phyloP scores from a whole-genome alignment of 352 stramenopile genomes.

The Pythium pyrilobum region DNA sequence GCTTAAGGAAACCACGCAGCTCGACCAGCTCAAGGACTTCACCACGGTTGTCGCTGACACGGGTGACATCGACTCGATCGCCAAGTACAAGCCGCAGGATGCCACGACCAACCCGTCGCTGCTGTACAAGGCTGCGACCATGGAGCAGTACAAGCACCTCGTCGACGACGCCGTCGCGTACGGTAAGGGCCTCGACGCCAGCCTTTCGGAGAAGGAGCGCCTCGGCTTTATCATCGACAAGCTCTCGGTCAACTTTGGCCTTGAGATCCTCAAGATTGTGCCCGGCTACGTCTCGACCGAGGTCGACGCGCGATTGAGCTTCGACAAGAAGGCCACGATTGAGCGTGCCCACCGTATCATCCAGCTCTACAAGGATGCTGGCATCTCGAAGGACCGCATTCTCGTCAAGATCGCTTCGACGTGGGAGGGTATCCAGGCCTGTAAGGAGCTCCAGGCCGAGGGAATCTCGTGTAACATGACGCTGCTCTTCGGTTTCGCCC shows the following conservation, averaged over 20 bases:
- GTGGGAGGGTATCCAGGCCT: constrained; percentile 98
- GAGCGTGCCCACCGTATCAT: constrained; percentile 94
- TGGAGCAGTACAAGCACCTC: constrained; percentile 94
- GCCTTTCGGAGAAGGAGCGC: constrained; percentile 76
- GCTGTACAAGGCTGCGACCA: constrained; percentile 96
- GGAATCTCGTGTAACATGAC: constrained; percentile 99
- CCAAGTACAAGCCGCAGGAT: constrained; percentile 94
- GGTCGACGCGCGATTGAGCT: constrained; percentile 96
- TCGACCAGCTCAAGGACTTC: constrained; percentile 95
- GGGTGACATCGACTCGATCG: constrained; percentile 91
- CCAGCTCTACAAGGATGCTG: constrained; percentile 94
- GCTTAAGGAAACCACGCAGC: constrained; percentile 64
- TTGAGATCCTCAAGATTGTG: constrained; percentile 96
- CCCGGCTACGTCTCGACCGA: constrained; percentile 98
- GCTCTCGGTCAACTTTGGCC: constrained; percentile 97
- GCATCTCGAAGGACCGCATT: constrained; percentile 94
- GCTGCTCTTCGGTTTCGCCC: constrained; percentile 96
- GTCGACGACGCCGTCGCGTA: constrained; percentile 95
- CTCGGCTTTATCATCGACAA: constrained; percentile 96
- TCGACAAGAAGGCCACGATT: constrained; percentile 93
- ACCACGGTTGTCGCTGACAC: constrained; percentile 98
- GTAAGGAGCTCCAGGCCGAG: constrained; percentile 94
- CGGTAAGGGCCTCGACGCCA: constrained; percentile 68
- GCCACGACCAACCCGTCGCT: constrained; percentile 99
- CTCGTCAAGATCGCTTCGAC: constrained; percentile 98